Evolutionary conservation across 2,329 filamentous ascomycete genomes (phyloP).

Genomic region (Colletotrichum acutatum): DNA sequence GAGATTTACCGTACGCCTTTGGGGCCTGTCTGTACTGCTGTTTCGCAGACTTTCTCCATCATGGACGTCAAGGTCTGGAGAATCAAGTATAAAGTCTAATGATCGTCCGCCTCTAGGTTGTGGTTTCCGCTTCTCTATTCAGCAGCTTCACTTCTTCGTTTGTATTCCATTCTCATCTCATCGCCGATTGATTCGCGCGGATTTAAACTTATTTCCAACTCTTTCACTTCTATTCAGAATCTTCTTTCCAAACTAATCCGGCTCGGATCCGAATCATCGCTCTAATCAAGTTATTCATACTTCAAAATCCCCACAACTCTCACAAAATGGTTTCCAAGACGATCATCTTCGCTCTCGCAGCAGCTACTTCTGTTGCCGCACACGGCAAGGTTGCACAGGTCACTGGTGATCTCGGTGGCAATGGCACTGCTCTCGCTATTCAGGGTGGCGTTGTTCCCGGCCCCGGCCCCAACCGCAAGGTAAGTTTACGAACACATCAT

Average conservation of each 20-base stretch:
- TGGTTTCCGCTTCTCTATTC: not conserved
- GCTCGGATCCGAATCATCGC: not conserved
- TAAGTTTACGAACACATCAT: slow-evolving; percentile 1
- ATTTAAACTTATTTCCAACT: not conserved
- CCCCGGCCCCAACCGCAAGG: slow-evolving; percentile 49
- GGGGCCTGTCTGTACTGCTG: not conserved
- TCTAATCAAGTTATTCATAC: not conserved
- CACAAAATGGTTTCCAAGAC: slow-evolving; percentile 37
- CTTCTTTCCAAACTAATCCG: not conserved
- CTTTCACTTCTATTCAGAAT: not conserved
- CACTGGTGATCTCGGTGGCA: slow-evolving; percentile 49
- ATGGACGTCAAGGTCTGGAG: not conserved
- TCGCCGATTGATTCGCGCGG: slow-evolving; percentile 32
- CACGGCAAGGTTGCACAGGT: slow-evolving; percentile 43
- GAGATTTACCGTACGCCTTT: no score
- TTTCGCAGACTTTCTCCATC: not conserved
- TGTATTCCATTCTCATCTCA: not conserved
- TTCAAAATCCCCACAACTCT: not conserved
- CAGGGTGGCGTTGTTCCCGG: slow-evolving; percentile 52
- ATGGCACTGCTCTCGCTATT: slow-evolving; percentile 52
- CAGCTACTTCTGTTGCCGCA: slow-evolving; percentile 42
- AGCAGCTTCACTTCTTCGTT: slow-evolving; percentile 10
- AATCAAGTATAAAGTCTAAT: slow-evolving; percentile 17
- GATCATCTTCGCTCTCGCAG: slow-evolving; percentile 39
- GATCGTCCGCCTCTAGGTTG: not conserved